A percentile compares a stretch with the other conserved stretches of the same genome.
Evolutionary conservation across 164 flowering plant species (phyloP).

Genomic region (Amborella trichopoda): DNA sequence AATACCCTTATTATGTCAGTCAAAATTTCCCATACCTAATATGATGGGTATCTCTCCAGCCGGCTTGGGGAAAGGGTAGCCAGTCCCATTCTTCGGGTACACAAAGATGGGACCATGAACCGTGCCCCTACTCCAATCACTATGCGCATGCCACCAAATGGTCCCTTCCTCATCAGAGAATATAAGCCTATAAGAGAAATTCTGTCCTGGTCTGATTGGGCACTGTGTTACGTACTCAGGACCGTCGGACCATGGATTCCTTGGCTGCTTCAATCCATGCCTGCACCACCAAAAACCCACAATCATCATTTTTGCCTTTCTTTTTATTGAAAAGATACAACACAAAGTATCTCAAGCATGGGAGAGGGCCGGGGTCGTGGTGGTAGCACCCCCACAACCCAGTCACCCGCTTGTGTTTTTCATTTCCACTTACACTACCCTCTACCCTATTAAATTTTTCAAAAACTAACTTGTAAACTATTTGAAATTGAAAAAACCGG

Average conservation of each 20-base stretch:
- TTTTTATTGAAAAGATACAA: no score
- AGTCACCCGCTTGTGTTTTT: no score
- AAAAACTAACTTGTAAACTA: no score
- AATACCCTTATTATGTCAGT: background rate
- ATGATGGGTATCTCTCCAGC: conserved; percentile 16
- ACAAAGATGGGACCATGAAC: conserved; percentile 34
- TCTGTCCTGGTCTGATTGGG: conserved; percentile 20
- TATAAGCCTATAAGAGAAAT: conserved; percentile 15
- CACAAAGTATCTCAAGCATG: no score
- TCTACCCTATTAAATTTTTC: no score
- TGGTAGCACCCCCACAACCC: no score
- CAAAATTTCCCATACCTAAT: conserved; percentile 11
- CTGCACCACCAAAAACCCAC: no score
- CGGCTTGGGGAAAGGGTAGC: conserved; percentile 31
- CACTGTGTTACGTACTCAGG: conserved; percentile 33
- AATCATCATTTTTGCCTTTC: no score
- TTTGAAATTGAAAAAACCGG: no score
- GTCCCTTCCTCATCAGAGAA: conserved; percentile 29
- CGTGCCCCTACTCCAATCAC: conserved; percentile 34
- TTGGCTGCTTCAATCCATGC: conserved; percentile 42
- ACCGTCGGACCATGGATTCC: conserved; percentile 38
- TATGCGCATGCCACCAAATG: conserved; percentile 44
- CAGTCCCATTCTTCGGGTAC: conserved; percentile 10
- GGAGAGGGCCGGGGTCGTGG: no score
- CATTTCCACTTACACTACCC: no score